A percentile compares a stretch with the other conserved stretches of the same genome.
Evolutionary conservation across 495 filamentous ascomycete genomes (phyloP).

Genomic region (Extremus antarcticus): DNA sequence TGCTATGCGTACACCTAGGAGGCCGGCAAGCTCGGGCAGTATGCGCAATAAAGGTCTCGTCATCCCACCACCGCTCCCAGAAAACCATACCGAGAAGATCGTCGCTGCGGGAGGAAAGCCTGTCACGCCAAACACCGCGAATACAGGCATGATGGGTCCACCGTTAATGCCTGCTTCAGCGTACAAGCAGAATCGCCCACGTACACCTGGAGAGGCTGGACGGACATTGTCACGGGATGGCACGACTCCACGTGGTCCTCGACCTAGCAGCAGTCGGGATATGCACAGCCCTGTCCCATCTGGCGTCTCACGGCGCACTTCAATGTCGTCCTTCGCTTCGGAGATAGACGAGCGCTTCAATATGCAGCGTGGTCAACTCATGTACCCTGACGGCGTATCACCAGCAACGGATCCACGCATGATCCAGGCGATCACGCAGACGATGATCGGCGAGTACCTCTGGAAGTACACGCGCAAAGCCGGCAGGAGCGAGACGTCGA

Average conservation of each 20-base stretch:
- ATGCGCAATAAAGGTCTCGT: conserved; percentile 34
- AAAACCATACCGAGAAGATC: conserved; percentile 73
- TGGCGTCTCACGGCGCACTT: conserved; percentile 53
- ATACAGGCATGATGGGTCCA: conserved; percentile 64
- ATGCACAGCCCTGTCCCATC: conserved; percentile 46
- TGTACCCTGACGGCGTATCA: conserved; percentile 48
- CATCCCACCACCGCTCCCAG: conserved; percentile 63
- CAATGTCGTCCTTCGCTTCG: conserved; percentile 87
- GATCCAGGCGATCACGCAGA: conserved; percentile 98
- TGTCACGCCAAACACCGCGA: conserved; percentile 10
- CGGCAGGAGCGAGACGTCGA: conserved; percentile 74
- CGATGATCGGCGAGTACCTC: conserved; percentile 97
- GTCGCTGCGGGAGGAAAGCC: conserved; percentile 54
- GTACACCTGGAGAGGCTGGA: conserved; percentile 51
- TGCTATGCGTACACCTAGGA: conserved; percentile 26
- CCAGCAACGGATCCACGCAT: conserved; percentile 79
- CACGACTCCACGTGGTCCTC: conserved; percentile 44
- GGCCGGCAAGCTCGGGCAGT: conserved; percentile 64
- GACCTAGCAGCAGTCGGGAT: conserved; percentile 31
- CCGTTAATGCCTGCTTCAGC: conserved; percentile 74
- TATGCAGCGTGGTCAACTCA: conserved; percentile 47
- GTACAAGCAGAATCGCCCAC: conserved; percentile 52
- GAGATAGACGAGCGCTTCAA: conserved; percentile 88
- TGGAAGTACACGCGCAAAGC: conserved; percentile 98
- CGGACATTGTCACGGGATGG: conserved; percentile 34